Evolutionary conservation across 768 basidiomycete genomes (phyloP).

Genomic region (Mycena kentingensis): DNA sequence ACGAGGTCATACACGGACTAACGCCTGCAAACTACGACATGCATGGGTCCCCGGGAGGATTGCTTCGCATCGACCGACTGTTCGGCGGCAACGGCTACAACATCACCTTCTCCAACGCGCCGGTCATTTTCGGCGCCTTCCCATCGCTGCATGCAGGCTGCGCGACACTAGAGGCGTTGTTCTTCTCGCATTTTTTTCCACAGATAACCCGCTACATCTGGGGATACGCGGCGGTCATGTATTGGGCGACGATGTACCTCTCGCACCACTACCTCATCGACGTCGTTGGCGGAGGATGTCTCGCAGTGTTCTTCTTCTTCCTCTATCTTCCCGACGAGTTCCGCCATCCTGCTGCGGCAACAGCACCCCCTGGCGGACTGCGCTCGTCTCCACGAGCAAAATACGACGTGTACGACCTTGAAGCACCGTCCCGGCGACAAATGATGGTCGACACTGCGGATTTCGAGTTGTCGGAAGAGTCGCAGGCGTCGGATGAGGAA

Average conservation of each 20-base stretch:
- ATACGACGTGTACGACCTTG: slow-evolving; percentile 78
- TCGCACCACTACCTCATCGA: slow-evolving; percentile 99
- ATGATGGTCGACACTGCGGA: slow-evolving; percentile 48
- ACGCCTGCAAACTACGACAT: slow-evolving; percentile 93
- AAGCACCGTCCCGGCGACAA: slow-evolving; percentile 47
- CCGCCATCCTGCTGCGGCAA: slow-evolving; percentile 52
- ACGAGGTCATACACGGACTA: slow-evolving; percentile 94
- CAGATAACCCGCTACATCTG: slow-evolving; percentile 66
- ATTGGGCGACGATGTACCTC: slow-evolving; percentile 99
- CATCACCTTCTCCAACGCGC: slow-evolving; percentile 78
- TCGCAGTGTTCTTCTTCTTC: slow-evolving; percentile 88
- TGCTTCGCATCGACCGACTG: slow-evolving; percentile 87
- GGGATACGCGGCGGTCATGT: slow-evolving; percentile 82
- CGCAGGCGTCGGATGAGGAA: slow-evolving; percentile 60
- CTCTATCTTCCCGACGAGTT: slow-evolving; percentile 83
- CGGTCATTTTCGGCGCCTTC: slow-evolving; percentile 96
- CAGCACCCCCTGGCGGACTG: slow-evolving; percentile 47
- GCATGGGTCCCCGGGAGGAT: slow-evolving; percentile 90
- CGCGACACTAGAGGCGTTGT: slow-evolving; percentile 90
- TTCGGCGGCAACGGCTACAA: slow-evolving; percentile 80
- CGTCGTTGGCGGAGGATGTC: slow-evolving; percentile 89
- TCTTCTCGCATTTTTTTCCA: slow-evolving; percentile 94
- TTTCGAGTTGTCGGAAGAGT: slow-evolving; percentile 58
- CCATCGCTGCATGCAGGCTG: slow-evolving; percentile 90
- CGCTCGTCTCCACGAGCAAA: slow-evolving; percentile 46